A percentile compares a stretch with the other conserved stretches of the same genome.
phyloP scores from a whole-genome alignment of 352 stramenopile species.

The Globisporangium carolinianum region DNA sequence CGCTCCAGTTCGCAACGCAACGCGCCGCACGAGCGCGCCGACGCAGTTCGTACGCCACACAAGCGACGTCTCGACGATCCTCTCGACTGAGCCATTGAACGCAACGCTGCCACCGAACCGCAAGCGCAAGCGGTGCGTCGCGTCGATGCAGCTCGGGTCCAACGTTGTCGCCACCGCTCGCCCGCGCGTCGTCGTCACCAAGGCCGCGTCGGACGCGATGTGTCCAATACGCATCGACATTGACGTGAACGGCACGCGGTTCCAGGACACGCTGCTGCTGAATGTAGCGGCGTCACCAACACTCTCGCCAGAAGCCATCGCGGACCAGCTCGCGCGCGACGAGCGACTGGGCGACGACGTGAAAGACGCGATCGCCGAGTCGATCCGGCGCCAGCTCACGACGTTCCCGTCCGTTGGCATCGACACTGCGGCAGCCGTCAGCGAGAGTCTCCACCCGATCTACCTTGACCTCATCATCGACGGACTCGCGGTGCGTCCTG shows the following conservation, averaged over 20 bases:
- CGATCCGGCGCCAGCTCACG: slow-evolving; percentile 60
- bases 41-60: slow-evolving; percentile 34
- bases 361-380: slow-evolving; percentile 61
- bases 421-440: slow-evolving; percentile 8
- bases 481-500: slow-evolving; percentile 33
- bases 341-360: slow-evolving; percentile 47
- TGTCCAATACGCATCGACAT: slow-evolving; percentile 75
- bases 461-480: slow-evolving; percentile 69
- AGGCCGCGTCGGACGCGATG: slow-evolving; percentile 33
- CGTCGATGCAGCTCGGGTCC: slow-evolving; percentile 31
- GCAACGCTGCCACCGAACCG: slow-evolving; percentile 15
- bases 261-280: slow-evolving; percentile 72
- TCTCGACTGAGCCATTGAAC: slow-evolving; percentile 5
- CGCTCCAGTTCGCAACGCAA: slow-evolving; percentile 19
- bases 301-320: slow-evolving; percentile 45
- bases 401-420: slow-evolving; percentile 42
- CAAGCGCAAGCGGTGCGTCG: slow-evolving; percentile 57
- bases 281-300: slow-evolving; percentile 20
- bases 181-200: neutral
- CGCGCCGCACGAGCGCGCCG: slow-evolving; percentile 31
- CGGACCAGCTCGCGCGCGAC: slow-evolving; percentile 48
- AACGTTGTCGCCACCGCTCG: slow-evolving; percentile 1
- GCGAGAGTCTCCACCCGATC: slow-evolving; percentile 48
- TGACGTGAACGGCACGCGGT: slow-evolving; percentile 63
- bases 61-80: slow-evolving; percentile 30